These are phyloP conservation scores for Coemansia sp. DNA, from an alignment of 192 early-diverging fungal genomes.

Conservation along the genomic window DNA sequence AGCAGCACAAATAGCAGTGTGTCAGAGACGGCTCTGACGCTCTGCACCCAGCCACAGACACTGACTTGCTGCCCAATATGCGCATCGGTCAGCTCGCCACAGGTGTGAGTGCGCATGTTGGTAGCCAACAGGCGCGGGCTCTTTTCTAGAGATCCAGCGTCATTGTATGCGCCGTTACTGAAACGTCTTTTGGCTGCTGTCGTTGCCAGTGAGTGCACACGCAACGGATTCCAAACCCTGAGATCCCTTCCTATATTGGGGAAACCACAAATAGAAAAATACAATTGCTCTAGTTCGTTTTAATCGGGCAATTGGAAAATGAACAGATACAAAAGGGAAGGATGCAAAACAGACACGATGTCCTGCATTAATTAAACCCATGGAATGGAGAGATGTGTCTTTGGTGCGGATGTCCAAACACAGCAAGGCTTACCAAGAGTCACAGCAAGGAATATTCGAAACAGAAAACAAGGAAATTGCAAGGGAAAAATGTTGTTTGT, in stretches of 20 bases:
- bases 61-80: conserved; percentile 67
- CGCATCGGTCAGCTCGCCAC: conserved; percentile 63
- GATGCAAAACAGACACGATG: background rate
- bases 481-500: background rate
- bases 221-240: background rate
- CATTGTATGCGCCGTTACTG: background rate
- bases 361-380: conserved; percentile 3
- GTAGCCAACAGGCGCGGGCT: conserved; percentile 24
- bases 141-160: background rate
- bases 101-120: conserved; percentile 70
- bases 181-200: background rate
- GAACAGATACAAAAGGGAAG: background rate
- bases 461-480: background rate
- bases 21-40: conserved; percentile 64
- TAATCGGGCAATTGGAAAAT: background rate
- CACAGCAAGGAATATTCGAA: background rate
- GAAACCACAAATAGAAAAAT: background rate
- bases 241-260: background rate
- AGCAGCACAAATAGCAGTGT: conserved; percentile 75
- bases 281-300: no score
- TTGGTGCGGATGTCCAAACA: conserved; percentile 4
- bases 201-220: background rate
- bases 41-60: conserved; percentile 74
- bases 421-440: conserved; percentile 10
- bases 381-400: background rate